Base-by-base conservation (phyloP, 2,329 filamentous ascomycete genomes). In the Curvularia verruculosa region DNA sequence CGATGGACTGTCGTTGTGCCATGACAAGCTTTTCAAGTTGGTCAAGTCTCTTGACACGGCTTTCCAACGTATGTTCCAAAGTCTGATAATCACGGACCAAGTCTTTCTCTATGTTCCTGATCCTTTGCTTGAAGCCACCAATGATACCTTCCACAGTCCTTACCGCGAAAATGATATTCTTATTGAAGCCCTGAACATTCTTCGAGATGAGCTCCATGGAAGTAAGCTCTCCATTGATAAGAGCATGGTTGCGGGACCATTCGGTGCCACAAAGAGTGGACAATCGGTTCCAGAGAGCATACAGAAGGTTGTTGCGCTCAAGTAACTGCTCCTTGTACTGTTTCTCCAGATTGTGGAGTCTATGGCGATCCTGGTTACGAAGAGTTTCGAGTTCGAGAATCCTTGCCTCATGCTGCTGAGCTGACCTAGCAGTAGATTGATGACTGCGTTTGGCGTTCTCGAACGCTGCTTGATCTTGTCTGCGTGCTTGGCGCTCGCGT, bases 61-160 rank as follows among this genome's bases (percentile, higher is more conserved):
- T 79, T 52, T 95, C 91, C 26, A 97, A 85, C 36, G 87, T 90
- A 65, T 87, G 87, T 75, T 97, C 92, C 1, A 99, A 83, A 0
- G 84, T 86, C 69, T 96, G 90, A 70, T 97, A 98, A 70, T 98
- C 93, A 61, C 92, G 91, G 80, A 88, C 89, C n/a, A 98, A 79
- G 58, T 96, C 91, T 47, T 90, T 88, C 75, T 99, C 95, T n/a
- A 97, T 88, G 6, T 83, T 82, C 69, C 91, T 90, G 71, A 97
- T 91, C 58, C 91, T 89, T 37, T 84, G 82, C 69, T 91, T 89
- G 80, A 96, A 96, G 8, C 86, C 85, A 18, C 85, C 84, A 34
- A 98, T 83, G 62, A 96, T 86, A 18, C 83, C 82, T 80, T 98
- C 95, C 53, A 98, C 88, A 2, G 88, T 91, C 80, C 94, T 96